Base-by-base conservation (phyloP, 2,329 filamentous ascomycete species). In the Sphaerostilbella broomeana region DNA sequence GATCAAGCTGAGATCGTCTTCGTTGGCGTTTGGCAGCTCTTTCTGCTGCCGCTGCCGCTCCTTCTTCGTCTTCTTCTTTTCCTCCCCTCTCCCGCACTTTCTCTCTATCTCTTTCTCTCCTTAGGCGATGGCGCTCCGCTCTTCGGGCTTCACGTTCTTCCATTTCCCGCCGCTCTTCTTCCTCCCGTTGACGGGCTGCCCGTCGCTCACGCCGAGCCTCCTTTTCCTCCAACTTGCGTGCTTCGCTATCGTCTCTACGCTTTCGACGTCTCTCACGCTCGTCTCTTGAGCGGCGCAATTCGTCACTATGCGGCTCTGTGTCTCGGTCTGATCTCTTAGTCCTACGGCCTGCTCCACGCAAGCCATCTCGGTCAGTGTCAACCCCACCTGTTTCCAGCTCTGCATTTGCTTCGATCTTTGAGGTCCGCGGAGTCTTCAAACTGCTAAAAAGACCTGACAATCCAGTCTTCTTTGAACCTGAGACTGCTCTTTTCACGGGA, bases 361-460 rank as follows among this genome's bases (percentile, higher is more conserved):
- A 35, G 2, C 16, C 76, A 55, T 84, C 81, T 18, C 70, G 65
- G 10, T 81, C 77, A 20, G 70, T 66, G 12, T 79, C 76, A 3
- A 72, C 64, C 42, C 67, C 63, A 6, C 62, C 58, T 8, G 57
- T 62, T 19, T 71, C 72, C 11, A 58, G 70, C 26, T 77, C 75
- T 27, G 58, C 63, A 42, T 69, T 71, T 6, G 61, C 65, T 26
- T 73, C 77, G 4, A 68, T 60, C 49, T 63, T 59, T 29, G 47
- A 67, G 10, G 66, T 50, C 46, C 65, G 68, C 7, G 69, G 60
- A 34, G 67, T 67, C 45, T 69, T 70, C 11, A 81, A 58, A 20
- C 76, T 75, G 35, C 77, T 77, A 48, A 88, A 79, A 5, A 87
- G 65, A 19, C 75, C 72, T 18, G 72, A 67, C 17, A 81, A 59